A percentile compares a stretch with the other conserved stretches of the same genome.
phyloP scores from a whole-genome alignment of 495 filamentous ascomycete genomes.

The Xylaria flabelliformis region DNA sequence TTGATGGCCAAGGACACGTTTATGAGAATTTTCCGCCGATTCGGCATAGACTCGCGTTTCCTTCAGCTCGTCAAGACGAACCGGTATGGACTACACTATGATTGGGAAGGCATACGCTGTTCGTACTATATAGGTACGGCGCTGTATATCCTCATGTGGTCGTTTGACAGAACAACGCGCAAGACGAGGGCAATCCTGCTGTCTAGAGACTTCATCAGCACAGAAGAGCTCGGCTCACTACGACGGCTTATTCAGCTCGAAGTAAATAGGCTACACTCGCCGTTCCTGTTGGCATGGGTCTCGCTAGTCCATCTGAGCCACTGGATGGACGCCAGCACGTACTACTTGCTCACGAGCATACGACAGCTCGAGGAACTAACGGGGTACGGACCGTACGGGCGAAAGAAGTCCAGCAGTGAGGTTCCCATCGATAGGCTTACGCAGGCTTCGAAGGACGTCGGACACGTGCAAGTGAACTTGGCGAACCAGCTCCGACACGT shows the following conservation, averaged over 20 bases:
- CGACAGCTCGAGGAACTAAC: slow-evolving; percentile 30
- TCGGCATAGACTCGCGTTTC: slow-evolving; percentile 11
- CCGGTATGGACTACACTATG: slow-evolving; percentile 14
- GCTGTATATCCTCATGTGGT: slow-evolving; percentile 37
- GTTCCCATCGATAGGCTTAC: slow-evolving; percentile 14
- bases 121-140: slow-evolving; percentile 38
- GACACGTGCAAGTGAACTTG: slow-evolving; percentile 10
- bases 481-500: slow-evolving; percentile 21
- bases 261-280: slow-evolving; percentile 23
- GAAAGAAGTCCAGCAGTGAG: not conserved
- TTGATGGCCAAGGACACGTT: not conserved
- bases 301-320: slow-evolving; percentile 18
- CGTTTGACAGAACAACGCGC: slow-evolving; percentile 26
- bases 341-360: slow-evolving; percentile 31
- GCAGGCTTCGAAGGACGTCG: slow-evolving; percentile 8
- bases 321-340: slow-evolving; percentile 30
- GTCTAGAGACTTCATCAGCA: slow-evolving; percentile 26
- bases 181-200: slow-evolving; percentile 33
- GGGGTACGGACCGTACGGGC: slow-evolving; percentile 15
- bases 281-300: slow-evolving; percentile 33
- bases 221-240: slow-evolving; percentile 26
- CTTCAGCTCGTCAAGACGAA: slow-evolving; percentile 19
- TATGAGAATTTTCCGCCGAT: not conserved
- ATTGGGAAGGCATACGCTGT: slow-evolving; percentile 7
- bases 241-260: slow-evolving; percentile 28